Percentiles rank a stretch among this genome's conserved stretches.
Conservation (phyloP, 2,329 filamentous ascomycete species). For the Fusarium miscanthi region DNA sequence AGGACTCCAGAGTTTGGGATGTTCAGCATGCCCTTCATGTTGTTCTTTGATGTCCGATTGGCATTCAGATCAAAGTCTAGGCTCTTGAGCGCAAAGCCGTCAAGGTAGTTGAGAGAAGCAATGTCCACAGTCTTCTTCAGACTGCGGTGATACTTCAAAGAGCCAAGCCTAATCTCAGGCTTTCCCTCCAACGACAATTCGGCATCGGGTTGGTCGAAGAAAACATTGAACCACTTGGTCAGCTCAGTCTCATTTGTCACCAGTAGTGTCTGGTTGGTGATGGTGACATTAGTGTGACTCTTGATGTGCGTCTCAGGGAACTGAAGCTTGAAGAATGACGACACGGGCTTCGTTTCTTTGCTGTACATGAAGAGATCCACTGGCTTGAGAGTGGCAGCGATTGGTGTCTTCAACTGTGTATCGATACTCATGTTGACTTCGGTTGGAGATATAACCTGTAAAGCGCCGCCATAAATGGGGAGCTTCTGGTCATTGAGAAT, state of each 20-base stretch:
- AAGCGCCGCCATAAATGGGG: conserved; percentile 51
- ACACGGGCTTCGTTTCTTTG: conserved; percentile 43
- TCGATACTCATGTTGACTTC: conserved; percentile 51
- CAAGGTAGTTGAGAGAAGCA: conserved; percentile 53
- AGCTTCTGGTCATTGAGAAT: conserved; percentile 57
- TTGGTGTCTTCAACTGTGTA: conserved; percentile 53
- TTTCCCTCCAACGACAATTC: conserved; percentile 54
- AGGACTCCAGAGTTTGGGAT: conserved; percentile 59
- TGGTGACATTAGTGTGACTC: conserved; percentile 51
- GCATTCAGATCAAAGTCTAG: conserved; percentile 54
- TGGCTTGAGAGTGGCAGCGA: conserved; percentile 53
- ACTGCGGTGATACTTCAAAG: conserved; percentile 50
- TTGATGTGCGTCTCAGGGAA: conserved; percentile 50
- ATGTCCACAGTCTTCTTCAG: conserved; percentile 57
- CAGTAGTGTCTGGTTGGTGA: conserved; percentile 50
- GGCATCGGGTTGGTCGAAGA: conserved; percentile 53
- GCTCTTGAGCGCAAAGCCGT: conserved; percentile 53
- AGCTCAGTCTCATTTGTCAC: conserved; percentile 55
- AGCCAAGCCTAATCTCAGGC: conserved; percentile 53
- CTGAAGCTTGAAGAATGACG: conserved; percentile 39
- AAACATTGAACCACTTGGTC: conserved; percentile 51
- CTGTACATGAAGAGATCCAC: conserved; percentile 56
- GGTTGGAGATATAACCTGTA: conserved; percentile 49
- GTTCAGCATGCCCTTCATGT: conserved; percentile 56
- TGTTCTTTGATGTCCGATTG: conserved; percentile 51